Evolutionary conservation across 495 filamentous ascomycete genomes (phyloP).

Genomic region (Lentithecium fluviatile): DNA sequence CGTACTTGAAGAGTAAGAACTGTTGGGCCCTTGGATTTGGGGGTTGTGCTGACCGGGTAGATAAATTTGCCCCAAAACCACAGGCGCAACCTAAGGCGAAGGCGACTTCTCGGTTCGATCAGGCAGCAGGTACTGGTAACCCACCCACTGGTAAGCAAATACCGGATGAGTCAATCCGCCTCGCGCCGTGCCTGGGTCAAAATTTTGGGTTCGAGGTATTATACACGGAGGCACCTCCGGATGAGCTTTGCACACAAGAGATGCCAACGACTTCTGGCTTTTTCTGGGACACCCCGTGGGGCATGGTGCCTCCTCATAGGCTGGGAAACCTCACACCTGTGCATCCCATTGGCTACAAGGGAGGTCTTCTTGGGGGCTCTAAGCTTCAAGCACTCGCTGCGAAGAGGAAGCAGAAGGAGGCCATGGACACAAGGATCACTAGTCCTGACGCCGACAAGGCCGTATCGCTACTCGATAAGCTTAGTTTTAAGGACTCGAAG

Average conservation of each 20-base stretch:
- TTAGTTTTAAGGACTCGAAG: slow-evolving; percentile 16
- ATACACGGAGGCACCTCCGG: background rate
- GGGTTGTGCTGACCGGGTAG: background rate
- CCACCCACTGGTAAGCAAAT: slow-evolving; percentile 23
- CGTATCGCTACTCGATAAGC: slow-evolving; percentile 38
- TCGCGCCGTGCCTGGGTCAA: slow-evolving; percentile 3
- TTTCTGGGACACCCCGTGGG: slow-evolving; percentile 86
- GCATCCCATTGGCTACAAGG: slow-evolving; percentile 56
- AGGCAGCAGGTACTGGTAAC: slow-evolving; percentile 39
- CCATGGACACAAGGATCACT: slow-evolving; percentile 44
- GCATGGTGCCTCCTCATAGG: slow-evolving; percentile 68
- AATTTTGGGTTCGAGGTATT: too few relatives aligned
- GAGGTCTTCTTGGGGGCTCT: slow-evolving; percentile 76
- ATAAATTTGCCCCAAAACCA: slow-evolving; percentile 36
- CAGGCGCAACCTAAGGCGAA: slow-evolving; percentile 41
- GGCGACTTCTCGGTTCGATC: slow-evolving; percentile 44
- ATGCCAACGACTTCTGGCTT: slow-evolving; percentile 53
- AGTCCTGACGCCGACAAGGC: slow-evolving; percentile 30
- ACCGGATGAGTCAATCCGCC: slow-evolving; percentile 11
- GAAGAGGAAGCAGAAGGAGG: slow-evolving; percentile 80
- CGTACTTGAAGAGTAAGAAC: slow-evolving; percentile 67
- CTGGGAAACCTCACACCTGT: slow-evolving; percentile 63
- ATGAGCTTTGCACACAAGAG: background rate
- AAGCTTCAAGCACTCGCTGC: slow-evolving; percentile 88
- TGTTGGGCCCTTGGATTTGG: background rate